These are phyloP conservation scores for Eucalyptus curtisii DNA, from an alignment of 345 rosid species.

Conservation along the genomic window DNA sequence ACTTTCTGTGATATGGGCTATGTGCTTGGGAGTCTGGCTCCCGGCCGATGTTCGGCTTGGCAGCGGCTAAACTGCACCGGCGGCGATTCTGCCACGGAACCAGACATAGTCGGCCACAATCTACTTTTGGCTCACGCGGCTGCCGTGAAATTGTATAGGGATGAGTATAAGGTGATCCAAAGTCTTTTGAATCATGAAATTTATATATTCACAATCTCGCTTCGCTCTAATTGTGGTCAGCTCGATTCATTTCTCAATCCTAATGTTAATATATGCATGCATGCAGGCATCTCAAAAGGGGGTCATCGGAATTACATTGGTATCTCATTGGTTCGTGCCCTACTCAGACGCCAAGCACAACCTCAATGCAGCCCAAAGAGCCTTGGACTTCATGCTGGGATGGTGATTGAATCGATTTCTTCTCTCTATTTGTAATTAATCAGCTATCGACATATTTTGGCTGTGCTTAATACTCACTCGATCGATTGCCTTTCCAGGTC, in stretches of 20 bases:
- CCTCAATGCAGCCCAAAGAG: conserved; percentile 10
- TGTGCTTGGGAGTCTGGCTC: not conserved
- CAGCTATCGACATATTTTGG: not conserved
- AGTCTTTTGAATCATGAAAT: not conserved
- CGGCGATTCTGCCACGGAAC: conserved; percentile 17
- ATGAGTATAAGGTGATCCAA: conserved; percentile 11
- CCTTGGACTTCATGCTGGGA: conserved; percentile 25
- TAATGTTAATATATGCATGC: not conserved
- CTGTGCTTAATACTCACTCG: not conserved
- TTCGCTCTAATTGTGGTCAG: not conserved
- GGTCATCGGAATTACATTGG: conserved; percentile 25
- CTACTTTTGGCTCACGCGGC: conserved; percentile 20
- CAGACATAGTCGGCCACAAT: conserved; percentile 11
- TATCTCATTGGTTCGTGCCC: conserved; percentile 21
- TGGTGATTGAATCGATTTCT: conserved; percentile 6
- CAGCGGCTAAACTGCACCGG: not conserved
- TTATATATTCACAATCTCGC: not conserved
- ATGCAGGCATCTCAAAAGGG: conserved; percentile 30
- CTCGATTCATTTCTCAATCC: not conserved
- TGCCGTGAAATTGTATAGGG: conserved; percentile 8
- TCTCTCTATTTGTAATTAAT: not conserved
- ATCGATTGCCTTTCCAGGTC: conserved; percentile 4
- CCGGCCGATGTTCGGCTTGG: conserved; percentile 10
- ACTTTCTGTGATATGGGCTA: not conserved
- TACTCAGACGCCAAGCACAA: conserved; percentile 2